Percentiles rank a stretch among this genome's conserved stretches.
These are phyloP conservation scores for Ambrosia hybrid DNA, from an alignment of 140 eudicot genomes.

Conservation along the genomic window DNA sequence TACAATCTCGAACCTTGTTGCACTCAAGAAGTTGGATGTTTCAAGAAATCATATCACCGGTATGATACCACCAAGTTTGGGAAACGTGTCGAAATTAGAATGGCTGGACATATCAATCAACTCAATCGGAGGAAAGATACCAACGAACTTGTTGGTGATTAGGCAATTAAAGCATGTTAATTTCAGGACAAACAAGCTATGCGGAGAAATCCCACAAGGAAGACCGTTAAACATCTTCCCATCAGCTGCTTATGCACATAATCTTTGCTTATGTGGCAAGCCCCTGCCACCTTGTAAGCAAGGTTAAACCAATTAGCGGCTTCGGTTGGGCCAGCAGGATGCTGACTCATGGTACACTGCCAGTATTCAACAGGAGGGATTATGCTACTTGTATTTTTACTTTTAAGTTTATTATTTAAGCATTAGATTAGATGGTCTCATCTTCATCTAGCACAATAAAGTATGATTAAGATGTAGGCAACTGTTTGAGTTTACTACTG, in stretches of 20 bases:
- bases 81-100: slow-evolving; percentile 56
- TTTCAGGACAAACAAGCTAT: slow-evolving; percentile 74
- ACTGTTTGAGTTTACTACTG: slow-evolving; percentile 3
- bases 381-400: slow-evolving; percentile 14
- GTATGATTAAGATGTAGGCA: slow-evolving; percentile 27
- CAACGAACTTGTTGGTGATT: slow-evolving; percentile 58
- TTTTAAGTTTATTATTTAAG: slow-evolving; percentile 19
- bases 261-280: slow-evolving; percentile 90
- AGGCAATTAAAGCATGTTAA: slow-evolving; percentile 60
- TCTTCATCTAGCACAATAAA: slow-evolving; percentile 33
- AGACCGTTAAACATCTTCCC: slow-evolving; percentile 82
- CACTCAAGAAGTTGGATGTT: slow-evolving; percentile 64
- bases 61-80: slow-evolving; percentile 79
- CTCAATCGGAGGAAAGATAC: slow-evolving; percentile 63
- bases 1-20: slow-evolving; percentile 57
- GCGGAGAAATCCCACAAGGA: slow-evolving; percentile 91
- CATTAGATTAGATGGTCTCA: slow-evolving; percentile 27
- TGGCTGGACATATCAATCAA: slow-evolving; percentile 86
- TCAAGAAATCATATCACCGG: slow-evolving; percentile 73
- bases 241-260: slow-evolving; percentile 77
- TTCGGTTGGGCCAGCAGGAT: slow-evolving; percentile 53
- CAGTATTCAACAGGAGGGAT: slow-evolving; percentile 4
- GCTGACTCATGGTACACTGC: slow-evolving; percentile 54
- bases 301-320: slow-evolving; percentile 19
- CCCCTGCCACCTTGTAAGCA: slow-evolving; percentile 89